Base-by-base conservation (phyloP, 768 basidiomycete species). In the Leucosporidium scottii region DNA sequence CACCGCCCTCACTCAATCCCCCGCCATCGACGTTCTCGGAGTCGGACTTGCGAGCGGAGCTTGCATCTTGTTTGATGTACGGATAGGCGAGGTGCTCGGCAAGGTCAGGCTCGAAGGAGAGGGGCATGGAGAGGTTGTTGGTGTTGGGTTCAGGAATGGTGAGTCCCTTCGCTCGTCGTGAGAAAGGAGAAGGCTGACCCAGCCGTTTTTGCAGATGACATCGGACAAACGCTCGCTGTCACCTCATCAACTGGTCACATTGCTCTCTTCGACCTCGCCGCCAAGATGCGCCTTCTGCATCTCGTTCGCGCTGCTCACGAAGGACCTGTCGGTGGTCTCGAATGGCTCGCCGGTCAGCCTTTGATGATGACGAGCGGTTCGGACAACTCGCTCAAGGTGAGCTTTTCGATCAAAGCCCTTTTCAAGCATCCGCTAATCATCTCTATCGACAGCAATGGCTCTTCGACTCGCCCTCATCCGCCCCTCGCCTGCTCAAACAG, bases 21-120 rank as follows among this genome's bases (percentile, higher is more conserved):
- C 94, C 30, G 96, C 93, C 20, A 88, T 98, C 61, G 96, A 99
- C 74, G 91, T 98, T 15, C 83, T 98, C 49, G 96, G 91, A n/a
- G 81, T 99, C 59, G 94, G 92, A 1, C 91, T 90, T 76, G 81
- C 86, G 1, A 90, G 89, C 1, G 96, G 96, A 50, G 86, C 89
- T 73, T 85, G 96, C 34, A 86, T 87, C 0, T 83, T 99, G 5
- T 89, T 93, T 75, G 96, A 99, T 76, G 83, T 97, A 59, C 86
- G 92, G 44, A 84, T 89, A 15, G 93, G 94, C 69, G 93, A 97
- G 77, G 83, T 87, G 36, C 80, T 99, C 15, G 86, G 97, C 82
- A 82, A 86, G 61, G 87, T 98, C 81, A 86, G 86, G 73, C 91
- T 96, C 88, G 91, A 93, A 57, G 91, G 90, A 27, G 90, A 91